Conservation (phyloP, 441 rosid species). For the Metrosideros polymorpha region DNA sequence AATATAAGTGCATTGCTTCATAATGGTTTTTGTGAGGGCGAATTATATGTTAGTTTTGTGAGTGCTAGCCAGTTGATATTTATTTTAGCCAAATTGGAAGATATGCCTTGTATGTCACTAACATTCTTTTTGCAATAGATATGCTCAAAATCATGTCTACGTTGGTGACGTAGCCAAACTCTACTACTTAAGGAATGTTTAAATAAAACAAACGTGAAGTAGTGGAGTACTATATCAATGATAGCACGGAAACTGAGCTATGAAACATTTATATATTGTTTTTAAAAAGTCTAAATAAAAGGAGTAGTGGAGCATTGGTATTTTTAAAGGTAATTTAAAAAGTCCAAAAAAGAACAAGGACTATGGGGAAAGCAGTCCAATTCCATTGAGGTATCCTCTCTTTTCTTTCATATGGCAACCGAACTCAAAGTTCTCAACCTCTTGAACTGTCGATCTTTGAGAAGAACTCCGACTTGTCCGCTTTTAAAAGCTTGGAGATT, state of each 20-base stretch:
- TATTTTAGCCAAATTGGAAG: neutral
- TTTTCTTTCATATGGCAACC: accelerated
- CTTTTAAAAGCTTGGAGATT: neutral
- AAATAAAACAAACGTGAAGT: no score
- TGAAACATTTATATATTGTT: no score
- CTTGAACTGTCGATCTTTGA: neutral
- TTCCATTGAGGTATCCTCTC: accelerated
- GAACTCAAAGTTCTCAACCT: neutral
- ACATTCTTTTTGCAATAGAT: no score
- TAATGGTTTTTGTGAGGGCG: neutral
- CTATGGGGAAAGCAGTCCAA: neutral
- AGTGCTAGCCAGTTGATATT: accelerated
- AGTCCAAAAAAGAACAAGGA: no score
- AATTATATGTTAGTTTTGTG: neutral
- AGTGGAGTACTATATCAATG: neutral
- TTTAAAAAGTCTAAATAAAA: no score
- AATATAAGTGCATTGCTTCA: neutral
- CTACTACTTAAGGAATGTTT: no score
- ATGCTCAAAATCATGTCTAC: no score
- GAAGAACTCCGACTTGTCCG: neutral
- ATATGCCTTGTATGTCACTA: no score
- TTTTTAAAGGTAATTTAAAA: neutral
- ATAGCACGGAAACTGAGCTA: neutral
- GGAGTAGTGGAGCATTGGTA: neutral
- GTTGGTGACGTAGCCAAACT: no score